These are phyloP conservation scores for Coffea eugenioides DNA, from an alignment of 257 asterid species.

Conservation along the genomic window DNA sequence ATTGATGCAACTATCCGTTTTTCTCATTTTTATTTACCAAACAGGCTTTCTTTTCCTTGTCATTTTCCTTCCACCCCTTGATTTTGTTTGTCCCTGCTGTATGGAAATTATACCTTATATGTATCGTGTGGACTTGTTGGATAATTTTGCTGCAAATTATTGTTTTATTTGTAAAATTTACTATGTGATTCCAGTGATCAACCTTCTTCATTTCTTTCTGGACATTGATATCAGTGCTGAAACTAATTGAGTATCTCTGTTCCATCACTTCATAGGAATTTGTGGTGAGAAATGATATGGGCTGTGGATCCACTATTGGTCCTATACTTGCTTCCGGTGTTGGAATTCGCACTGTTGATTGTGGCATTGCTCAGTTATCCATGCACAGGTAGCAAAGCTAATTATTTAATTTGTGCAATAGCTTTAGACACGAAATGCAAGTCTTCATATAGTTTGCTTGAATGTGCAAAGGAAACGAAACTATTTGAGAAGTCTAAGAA, in stretches of 20 bases:
- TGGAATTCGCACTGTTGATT: conserved; percentile 96
- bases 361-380: conserved; percentile 98
- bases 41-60: background rate
- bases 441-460: background rate
- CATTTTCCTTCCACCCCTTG: background rate
- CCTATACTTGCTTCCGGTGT: conserved; percentile 96
- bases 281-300: conserved; percentile 95
- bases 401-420: background rate
- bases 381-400: conserved; percentile 74
- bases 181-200: background rate
- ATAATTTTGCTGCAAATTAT: background rate
- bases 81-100: background rate
- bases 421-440: background rate
- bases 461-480: background rate
- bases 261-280: conserved; percentile 56
- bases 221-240: background rate
- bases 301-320: conserved; percentile 98
- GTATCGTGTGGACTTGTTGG: background rate
- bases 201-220: background rate
- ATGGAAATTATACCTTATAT: background rate
- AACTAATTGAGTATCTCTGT: background rate
- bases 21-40: background rate
- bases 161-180: background rate
- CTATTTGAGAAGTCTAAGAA: background rate
- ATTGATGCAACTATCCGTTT: background rate